Evolutionary conservation across 139 green algal species (phyloP).

Genomic region (Chlamydomonas schloesseri): DNA sequence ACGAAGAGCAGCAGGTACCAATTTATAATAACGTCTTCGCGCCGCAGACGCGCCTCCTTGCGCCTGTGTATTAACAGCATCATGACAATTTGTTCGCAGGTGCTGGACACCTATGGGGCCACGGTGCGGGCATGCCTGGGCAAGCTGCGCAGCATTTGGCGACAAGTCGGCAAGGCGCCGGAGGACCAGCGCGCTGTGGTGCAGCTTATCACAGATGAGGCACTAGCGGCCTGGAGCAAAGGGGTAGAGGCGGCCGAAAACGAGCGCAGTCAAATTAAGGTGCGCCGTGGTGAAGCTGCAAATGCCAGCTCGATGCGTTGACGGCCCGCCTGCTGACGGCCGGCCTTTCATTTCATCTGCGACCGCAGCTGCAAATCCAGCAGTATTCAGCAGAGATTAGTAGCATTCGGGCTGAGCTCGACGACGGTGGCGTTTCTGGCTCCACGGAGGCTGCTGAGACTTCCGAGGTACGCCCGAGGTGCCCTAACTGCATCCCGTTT

Average conservation of each 20-base stretch:
- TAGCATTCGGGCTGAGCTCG: conserved; percentile 8
- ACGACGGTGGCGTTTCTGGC: not conserved
- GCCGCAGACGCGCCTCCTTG: no score
- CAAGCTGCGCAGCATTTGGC: conserved; percentile 15
- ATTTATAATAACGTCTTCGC: no score
- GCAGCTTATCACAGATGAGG: not conserved
- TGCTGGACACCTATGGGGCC: not conserved
- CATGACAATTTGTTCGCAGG: not conserved
- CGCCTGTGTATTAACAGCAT: no score
- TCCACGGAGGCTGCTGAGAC: not conserved
- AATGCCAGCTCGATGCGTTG: no score
- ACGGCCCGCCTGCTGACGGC: no score
- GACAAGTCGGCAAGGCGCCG: not conserved
- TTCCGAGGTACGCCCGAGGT: no score
- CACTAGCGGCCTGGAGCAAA: not conserved
- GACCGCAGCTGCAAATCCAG: not conserved
- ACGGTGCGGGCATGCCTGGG: not conserved
- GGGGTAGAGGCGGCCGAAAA: no score
- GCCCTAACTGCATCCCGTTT: no score
- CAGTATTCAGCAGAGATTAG: conserved; percentile 14
- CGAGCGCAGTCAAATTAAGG: no score
- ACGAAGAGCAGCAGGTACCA: not conserved
- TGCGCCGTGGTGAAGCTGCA: no score
- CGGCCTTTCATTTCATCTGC: no score
- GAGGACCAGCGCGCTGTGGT: not conserved